Percentiles rank a stretch among this genome's conserved stretches.
Conservation (phyloP, 2,329 filamentous ascomycete genomes). For the Colletotrichum spinosum region DNA sequence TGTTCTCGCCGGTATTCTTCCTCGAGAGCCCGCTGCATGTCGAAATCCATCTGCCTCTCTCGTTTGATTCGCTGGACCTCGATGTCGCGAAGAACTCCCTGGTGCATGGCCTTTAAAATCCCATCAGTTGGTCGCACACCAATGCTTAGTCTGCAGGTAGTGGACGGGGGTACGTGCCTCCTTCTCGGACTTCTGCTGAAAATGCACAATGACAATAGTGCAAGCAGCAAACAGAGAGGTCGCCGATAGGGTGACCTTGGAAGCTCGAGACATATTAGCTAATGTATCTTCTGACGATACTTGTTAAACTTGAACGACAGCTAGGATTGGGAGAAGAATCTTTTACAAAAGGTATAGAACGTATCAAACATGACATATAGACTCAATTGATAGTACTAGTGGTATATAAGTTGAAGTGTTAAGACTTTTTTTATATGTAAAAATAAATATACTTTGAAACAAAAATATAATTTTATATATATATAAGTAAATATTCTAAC, state of each 20-base stretch:
- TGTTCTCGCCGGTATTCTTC: conserved; percentile 92
- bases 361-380: too few species aligned
- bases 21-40: conserved; percentile 87
- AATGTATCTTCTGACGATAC: too few species aligned
- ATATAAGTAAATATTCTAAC: too few species aligned
- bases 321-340: too few species aligned
- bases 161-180: conserved; percentile 13
- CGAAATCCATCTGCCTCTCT: conserved; percentile 94
- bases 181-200: conserved; percentile 81
- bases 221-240: conserved; percentile 81
- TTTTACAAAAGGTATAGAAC: too few species aligned
- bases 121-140: neutral
- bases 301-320: too few species aligned
- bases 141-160: neutral
- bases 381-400: too few species aligned
- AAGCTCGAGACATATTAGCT: conserved; percentile 83
- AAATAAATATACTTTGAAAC: too few species aligned
- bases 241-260: conserved; percentile 84
- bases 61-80: conserved; percentile 91
- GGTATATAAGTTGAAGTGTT: too few species aligned
- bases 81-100: conserved; percentile 92
- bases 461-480: too few species aligned
- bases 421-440: too few species aligned
- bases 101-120: conserved; percentile 87
- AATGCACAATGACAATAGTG: conserved; percentile 89